Evolutionary conservation across 176 grass and related monocot genomes (phyloP).

Genomic region (Olyra latifolia): DNA sequence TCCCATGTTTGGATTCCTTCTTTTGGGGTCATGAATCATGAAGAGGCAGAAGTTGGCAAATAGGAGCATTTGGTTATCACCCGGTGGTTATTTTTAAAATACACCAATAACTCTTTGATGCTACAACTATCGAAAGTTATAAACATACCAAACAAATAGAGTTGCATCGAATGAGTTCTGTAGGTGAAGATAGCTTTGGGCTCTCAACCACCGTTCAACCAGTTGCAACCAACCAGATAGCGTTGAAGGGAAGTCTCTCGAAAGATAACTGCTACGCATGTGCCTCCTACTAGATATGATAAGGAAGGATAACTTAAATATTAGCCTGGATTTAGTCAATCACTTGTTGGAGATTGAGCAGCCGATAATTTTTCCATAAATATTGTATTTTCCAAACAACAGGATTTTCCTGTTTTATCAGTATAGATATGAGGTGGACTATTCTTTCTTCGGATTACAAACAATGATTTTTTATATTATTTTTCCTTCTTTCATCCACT

Average conservation of each 20-base stretch:
- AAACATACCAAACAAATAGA: neutral
- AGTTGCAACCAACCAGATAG: neutral
- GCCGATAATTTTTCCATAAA: neutral
- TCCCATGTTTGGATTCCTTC: constrained; percentile 12
- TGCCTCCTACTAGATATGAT: neutral
- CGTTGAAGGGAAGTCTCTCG: neutral
- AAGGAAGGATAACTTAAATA: constrained; percentile 36
- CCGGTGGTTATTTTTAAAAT: neutral
- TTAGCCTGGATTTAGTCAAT: neutral
- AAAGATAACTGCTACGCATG: neutral
- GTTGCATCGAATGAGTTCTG: rapidly evolving
- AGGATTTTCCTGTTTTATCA: neutral
- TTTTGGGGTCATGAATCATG: neutral
- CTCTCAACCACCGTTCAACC: neutral
- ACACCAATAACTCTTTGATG: neutral
- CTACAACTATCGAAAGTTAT: neutral
- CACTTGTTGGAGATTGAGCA: constrained; percentile 12
- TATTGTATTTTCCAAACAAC: neutral
- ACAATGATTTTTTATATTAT: neutral
- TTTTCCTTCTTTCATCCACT: neutral
- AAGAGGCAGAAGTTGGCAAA: neutral
- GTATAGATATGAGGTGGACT: neutral
- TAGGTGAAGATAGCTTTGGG: neutral
- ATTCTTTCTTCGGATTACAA: neutral
- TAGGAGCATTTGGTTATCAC: neutral